A percentile compares a stretch with the other conserved stretches of the same genome.
Conservation (phyloP, 1,284 basidiomycete genomes). For the Ustilago nuda region DNA sequence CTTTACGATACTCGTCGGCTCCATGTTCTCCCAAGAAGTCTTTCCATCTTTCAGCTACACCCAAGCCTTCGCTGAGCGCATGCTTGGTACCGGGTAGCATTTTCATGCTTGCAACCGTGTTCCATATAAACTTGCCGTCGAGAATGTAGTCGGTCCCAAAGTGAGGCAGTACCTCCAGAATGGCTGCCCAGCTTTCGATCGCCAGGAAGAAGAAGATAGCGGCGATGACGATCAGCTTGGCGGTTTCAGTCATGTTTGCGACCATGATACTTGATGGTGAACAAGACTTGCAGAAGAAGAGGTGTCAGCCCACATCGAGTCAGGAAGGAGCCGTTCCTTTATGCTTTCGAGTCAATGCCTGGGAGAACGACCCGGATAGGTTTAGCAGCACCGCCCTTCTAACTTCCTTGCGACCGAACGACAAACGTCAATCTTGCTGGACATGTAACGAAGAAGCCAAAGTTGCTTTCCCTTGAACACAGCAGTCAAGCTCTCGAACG, state of each 20-base stretch:
- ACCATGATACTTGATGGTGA: background rate
- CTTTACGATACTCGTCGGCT: background rate
- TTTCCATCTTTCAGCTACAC: slow-evolving; percentile 18
- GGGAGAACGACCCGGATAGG: background rate
- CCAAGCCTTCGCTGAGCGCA: slow-evolving; percentile 12
- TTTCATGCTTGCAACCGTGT: slow-evolving; percentile 11
- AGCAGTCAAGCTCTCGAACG: background rate
- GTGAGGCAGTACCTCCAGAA: slow-evolving; percentile 5
- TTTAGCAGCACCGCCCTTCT: background rate
- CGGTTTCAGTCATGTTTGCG: background rate
- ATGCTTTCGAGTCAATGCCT: background rate
- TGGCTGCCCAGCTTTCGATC: background rate
- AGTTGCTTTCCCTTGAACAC: background rate
- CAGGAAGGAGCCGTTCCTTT: background rate
- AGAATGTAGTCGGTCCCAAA: slow-evolving; percentile 2
- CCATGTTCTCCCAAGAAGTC: slow-evolving; percentile 16
- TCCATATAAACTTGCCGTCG: slow-evolving; percentile 20
- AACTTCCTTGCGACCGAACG: background rate
- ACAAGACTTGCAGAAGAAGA: background rate
- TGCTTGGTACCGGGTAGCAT: slow-evolving; percentile 23
- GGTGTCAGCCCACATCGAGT: background rate
- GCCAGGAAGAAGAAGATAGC: background rate
- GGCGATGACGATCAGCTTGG: background rate
- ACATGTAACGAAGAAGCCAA: background rate
- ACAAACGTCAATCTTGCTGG: background rate